Base-by-base conservation (phyloP, 2,329 filamentous ascomycete species). In the Aspergillus puulaauensis region DNA sequence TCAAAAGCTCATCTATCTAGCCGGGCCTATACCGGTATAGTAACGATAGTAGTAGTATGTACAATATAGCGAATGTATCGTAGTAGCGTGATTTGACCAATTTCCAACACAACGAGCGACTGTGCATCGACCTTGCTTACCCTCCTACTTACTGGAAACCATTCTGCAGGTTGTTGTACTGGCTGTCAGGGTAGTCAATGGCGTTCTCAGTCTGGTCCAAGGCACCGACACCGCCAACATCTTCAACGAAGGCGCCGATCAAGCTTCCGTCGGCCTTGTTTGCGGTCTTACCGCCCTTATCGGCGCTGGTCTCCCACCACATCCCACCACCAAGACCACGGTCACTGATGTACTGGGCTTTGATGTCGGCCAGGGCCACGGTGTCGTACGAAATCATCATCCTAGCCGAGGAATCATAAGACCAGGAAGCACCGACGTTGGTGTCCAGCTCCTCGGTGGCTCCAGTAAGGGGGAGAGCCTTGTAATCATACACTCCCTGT, bases 221-320 rank as follows among this genome's bases (percentile, higher is more conserved):
- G 6, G 66, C 68, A 12, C 37, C 62, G 9, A 64, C 56, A 4
- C 71, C 73, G n/a, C 72, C 70, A 44, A 74, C 63, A 7, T 68
- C 67, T 21, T 76, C 73, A 11, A 76, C 69, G 60, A 77, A 77
- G 8, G 82, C 86, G 4, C 76, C 80, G 52, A 93, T 92, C 70
- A 97, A 70, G 64, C 90, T 93, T 0, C 81, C 78, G 27, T 75
- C 70, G 6, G 64, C 64, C 48, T 70, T 67, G 47, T 68, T 67
- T 6, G 70, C 74, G 21, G 58, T 57, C 41, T 74, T 77, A 0
- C 86, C 87, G 7, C 79, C 75, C 69, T 86, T 87, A 72, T 97
- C 93, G 4, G 86, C 88, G 67, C 89, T 93, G 66, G 86, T 90
- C 79, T 97, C 93, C 90, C 90, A 95, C 91, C 92, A 97, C 93